Base-by-base conservation (phyloP, 768 basidiomycete genomes). In the Phylloporus rhodoxanthus region DNA sequence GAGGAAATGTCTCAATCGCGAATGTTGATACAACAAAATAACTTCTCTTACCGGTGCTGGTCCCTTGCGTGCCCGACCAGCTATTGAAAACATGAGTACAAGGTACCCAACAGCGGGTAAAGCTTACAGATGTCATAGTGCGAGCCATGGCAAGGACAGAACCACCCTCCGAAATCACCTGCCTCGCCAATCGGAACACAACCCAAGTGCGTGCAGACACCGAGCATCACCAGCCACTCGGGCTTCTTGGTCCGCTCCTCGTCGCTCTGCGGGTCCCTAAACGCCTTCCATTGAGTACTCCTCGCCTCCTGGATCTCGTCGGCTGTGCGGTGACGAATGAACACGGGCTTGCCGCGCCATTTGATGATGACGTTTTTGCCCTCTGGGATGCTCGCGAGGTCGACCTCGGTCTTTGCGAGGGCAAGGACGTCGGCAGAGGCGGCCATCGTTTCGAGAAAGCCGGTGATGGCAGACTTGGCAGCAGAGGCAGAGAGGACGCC, bases 281-380 rank as follows among this genome's bases (percentile, higher is more conserved):
- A 76, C 25, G 72, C 54, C 77, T 93, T 91, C 85, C 93, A 85
- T 70, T 95, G 84, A 50, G 79, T 73, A 33, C 69, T 62, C 70
- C 89, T 85, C 44, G 96, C 96, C 74, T 99, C 96, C 55, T 90
- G 81, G 60, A 99, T 89, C 76, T 99, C 96, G 48, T 76, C 79
- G 49, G 77, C 62, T 13, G 96, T 99, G 63, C 96, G 83, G 76
- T 99, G 96, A 57, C 96, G 83, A 68, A 99, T 92, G 78, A 98
- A 98, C 47, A 99, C 96, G 57, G 96, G 96, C 78, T 99, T 99
- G 69, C 96, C 96, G 64, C 96, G 89, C 96, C 96, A 99, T 76
- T 97, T 93, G 74, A 94, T 89, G 70, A 95, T 84, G 59, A 87
- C 88, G 67, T 95, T 94, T 81, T 93, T 94, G 70, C 93, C 93